Percentiles rank a stretch among this genome's conserved stretches.
phyloP scores from a whole-genome alignment of 179 eudicot species.

The Drosera spatulata region DNA sequence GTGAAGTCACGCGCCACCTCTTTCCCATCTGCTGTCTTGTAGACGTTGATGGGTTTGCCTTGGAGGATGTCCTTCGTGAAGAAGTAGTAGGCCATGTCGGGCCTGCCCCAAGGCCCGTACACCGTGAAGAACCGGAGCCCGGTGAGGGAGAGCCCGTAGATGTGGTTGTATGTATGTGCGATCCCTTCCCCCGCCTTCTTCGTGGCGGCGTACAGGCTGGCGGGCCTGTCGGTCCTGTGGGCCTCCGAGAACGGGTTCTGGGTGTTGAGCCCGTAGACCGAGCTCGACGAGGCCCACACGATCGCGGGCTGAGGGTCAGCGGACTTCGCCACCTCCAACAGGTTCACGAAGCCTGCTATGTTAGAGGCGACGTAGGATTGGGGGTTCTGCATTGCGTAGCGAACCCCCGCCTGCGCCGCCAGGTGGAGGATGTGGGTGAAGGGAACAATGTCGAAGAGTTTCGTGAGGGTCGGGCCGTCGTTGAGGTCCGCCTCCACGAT shows the following conservation, averaged over 20 bases:
- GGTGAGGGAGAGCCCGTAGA: slow-evolving; percentile 57
- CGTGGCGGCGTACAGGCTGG: slow-evolving; percentile 59
- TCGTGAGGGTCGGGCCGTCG: slow-evolving; percentile 44
- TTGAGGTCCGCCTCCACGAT: slow-evolving; percentile 68
- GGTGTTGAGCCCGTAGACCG: slow-evolving; percentile 56
- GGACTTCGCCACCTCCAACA: slow-evolving; percentile 36
- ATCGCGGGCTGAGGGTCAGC: slow-evolving; percentile 57
- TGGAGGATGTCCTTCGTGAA: slow-evolving; percentile 61
- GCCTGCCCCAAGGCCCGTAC: slow-evolving; percentile 65
- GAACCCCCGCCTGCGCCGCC: slow-evolving; percentile 67
- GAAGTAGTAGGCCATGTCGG: slow-evolving; percentile 74
- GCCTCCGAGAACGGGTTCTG: slow-evolving; percentile 45
- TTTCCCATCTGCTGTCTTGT: slow-evolving; percentile 31
- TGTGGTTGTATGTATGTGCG: slow-evolving; percentile 64
- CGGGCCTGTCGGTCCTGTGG: slow-evolving; percentile 57
- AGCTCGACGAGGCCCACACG: slow-evolving; percentile 62
- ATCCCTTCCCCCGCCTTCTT: slow-evolving; percentile 66
- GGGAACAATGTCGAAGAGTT: slow-evolving; percentile 51
- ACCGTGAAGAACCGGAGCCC: slow-evolving; percentile 57
- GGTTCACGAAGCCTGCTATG: slow-evolving; percentile 48
- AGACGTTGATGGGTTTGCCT: slow-evolving; percentile 38
- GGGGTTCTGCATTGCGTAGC: slow-evolving; percentile 65
- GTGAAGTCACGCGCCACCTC: slow-evolving; percentile 77
- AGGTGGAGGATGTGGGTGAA: slow-evolving; percentile 55
- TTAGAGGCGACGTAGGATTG: slow-evolving; percentile 48